Conservation (phyloP, 2,329 filamentous ascomycete species). For the Capronia americana region DNA sequence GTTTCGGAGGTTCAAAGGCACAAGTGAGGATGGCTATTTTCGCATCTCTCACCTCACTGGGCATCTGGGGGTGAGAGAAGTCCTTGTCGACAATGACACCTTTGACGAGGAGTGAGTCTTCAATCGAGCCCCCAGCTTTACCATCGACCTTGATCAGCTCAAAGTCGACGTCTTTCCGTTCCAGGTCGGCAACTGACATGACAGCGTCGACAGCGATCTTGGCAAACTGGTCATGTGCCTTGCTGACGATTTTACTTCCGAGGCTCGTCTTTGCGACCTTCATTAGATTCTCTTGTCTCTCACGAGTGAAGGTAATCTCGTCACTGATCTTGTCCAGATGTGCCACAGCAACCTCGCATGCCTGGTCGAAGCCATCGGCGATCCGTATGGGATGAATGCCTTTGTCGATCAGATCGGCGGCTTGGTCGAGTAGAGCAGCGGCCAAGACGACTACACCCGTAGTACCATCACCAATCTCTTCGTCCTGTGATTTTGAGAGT, state of each 20-base stretch:
- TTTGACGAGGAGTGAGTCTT: constrained; percentile 93
- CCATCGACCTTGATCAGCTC: constrained; percentile 99
- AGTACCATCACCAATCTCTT: constrained; percentile 98
- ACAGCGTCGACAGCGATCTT: constrained; percentile 97
- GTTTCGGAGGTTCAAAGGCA: constrained; percentile 97
- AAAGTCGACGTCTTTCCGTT: constrained; percentile 97
- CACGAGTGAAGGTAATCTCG: constrained; percentile 80
- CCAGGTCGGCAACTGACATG: constrained; percentile 91
- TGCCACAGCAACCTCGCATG: constrained; percentile 92
- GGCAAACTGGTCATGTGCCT: constrained; percentile 97
- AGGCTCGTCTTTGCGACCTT: constrained; percentile 95
- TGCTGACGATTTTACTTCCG: constrained; percentile 98
- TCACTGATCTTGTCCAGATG: constrained; percentile 95
- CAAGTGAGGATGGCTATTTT: constrained; percentile 98
- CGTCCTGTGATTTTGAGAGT: constrained; percentile 97
- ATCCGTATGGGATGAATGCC: constrained; percentile 99
- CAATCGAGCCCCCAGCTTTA: constrained; percentile 91
- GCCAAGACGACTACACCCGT: constrained; percentile 97
- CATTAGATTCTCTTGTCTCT: constrained; percentile 82
- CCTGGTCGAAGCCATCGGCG: constrained; percentile 96
- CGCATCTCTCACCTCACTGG: constrained; percentile 89
- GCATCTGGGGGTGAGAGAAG: constrained; percentile 99
- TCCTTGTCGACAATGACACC: constrained; percentile 99
- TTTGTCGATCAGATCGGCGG: constrained; percentile 98
- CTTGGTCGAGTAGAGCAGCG: constrained; percentile 92